Percentiles rank a stretch among this genome's conserved stretches.
Evolutionary conservation across 352 stramenopile species (phyloP).

Genomic region (Globisporangium rhizosaccharum): DNA sequence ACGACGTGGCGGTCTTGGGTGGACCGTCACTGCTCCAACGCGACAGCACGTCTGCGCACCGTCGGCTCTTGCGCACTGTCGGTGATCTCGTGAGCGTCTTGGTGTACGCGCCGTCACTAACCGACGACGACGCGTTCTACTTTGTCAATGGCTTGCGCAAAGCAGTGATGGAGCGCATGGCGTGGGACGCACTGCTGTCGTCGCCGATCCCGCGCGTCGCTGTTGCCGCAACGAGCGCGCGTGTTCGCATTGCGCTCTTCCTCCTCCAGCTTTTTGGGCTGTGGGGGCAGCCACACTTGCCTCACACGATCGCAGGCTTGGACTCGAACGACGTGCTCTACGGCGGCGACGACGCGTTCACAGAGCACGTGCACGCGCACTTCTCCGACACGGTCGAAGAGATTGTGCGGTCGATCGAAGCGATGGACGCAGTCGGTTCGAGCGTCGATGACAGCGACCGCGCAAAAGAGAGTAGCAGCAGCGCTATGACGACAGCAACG

Average conservation of each 20-base stretch:
- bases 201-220: constrained; percentile 7
- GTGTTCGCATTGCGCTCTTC: constrained; percentile 36
- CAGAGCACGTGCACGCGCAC: constrained; percentile 32
- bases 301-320: constrained; percentile 33
- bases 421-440: constrained; percentile 8
- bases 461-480: background rate
- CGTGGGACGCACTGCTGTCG: constrained; percentile 11
- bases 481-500: constrained; percentile 1
- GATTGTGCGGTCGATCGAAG: constrained; percentile 43
- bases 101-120: constrained; percentile 69
- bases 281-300: constrained; percentile 49
- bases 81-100: constrained; percentile 54
- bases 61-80: constrained; percentile 26
- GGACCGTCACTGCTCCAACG: background rate
- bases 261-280: constrained; percentile 52
- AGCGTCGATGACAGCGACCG: background rate
- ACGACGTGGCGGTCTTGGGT: too few species aligned
- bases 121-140: constrained; percentile 84
- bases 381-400: constrained; percentile 55
- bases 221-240: constrained; percentile 10
- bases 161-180: constrained; percentile 54
- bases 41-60: background rate
- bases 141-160: constrained; percentile 75
- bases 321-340: constrained; percentile 88
- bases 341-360: constrained; percentile 49